A percentile compares a stretch with the other conserved stretches of the same genome.
Conservation (phyloP, 495 filamentous ascomycete genomes). For the Neurospora sp. region DNA sequence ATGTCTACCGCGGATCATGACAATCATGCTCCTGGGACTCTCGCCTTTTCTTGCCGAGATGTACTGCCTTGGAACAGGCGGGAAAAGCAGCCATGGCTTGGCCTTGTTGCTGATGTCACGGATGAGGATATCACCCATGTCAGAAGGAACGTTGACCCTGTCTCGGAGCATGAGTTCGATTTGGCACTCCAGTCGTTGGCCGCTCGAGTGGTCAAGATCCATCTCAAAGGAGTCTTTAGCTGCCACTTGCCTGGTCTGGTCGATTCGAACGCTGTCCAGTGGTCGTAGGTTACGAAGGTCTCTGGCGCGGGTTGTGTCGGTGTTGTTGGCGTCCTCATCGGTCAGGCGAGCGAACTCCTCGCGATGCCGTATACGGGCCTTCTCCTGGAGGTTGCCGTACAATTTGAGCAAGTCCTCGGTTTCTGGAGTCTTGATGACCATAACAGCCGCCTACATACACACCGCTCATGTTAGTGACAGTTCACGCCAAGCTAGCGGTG, state of each 20-base stretch:
- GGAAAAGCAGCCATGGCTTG: constrained; percentile 79
- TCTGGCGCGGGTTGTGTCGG: constrained; percentile 68
- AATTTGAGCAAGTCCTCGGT: constrained; percentile 19
- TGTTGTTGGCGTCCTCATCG: constrained; percentile 78
- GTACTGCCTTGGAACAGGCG: constrained; percentile 57
- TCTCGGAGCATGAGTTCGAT: constrained; percentile 85
- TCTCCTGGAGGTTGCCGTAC: constrained; percentile 64
- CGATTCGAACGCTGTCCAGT: constrained; percentile 57
- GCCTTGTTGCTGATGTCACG: constrained; percentile 70
- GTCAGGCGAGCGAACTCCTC: constrained; percentile 82
- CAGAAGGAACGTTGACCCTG: constrained; percentile 42
- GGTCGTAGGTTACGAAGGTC: constrained; percentile 68
- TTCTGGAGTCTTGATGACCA: constrained; percentile 20
- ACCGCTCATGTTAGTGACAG: not conserved
- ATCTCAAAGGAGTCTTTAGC: constrained; percentile 86
- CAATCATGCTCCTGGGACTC: constrained; percentile 54
- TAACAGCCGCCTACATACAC: constrained; percentile 32
- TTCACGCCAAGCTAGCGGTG: not conserved
- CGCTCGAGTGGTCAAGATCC: constrained; percentile 77
- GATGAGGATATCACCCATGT: constrained; percentile 74
- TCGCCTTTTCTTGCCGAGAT: constrained; percentile 78
- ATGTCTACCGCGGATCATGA: constrained; percentile 70
- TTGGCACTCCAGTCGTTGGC: constrained; percentile 77
- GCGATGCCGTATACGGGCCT: constrained; percentile 66
- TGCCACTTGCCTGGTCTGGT: constrained; percentile 63